These are phyloP conservation scores for Postia placenta DNA, from an alignment of 768 basidiomycete species.

Conservation along the genomic window DNA sequence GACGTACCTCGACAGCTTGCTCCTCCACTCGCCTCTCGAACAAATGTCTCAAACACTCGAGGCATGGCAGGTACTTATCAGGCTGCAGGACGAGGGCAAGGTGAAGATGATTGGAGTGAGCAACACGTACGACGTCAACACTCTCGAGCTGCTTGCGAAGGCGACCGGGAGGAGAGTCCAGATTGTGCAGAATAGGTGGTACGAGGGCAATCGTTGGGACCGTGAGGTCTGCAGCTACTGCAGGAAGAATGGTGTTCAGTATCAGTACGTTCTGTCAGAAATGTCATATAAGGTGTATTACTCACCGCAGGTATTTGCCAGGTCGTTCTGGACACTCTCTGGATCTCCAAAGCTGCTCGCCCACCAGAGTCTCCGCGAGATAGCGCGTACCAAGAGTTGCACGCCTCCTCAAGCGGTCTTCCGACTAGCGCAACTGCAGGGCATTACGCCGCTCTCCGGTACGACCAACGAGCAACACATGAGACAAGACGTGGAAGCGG, in stretches of 20 bases:
- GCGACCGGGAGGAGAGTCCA: conserved; percentile 47
- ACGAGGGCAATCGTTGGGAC: conserved; percentile 76
- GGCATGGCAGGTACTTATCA: conserved; percentile 61
- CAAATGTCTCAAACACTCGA: conserved; percentile 54
- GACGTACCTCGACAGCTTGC: conserved; percentile 69
- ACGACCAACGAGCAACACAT: neutral
- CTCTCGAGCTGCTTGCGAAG: conserved; percentile 47
- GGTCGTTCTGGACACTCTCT: neutral
- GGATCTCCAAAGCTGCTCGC: neutral
- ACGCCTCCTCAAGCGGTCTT: neutral
- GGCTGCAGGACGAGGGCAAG: conserved; percentile 59
- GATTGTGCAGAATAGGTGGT: conserved; percentile 84
- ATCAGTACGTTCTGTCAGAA: conserved; percentile 46
- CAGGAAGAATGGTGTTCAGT: conserved; percentile 53
- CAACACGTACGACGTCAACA: conserved; percentile 62
- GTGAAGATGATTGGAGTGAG: conserved; percentile 67
- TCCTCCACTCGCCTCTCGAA: conserved; percentile 71
- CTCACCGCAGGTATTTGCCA: neutral
- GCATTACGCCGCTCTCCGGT: neutral
- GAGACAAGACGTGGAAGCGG: neutral
- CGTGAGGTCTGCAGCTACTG: conserved; percentile 59
- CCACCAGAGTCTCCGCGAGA: neutral
- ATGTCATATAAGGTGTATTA: neutral
- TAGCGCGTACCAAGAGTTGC: neutral
- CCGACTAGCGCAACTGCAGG: neutral